phyloP scores from a whole-genome alignment of 2,329 filamentous ascomycete species.

The Paradendryphiella salina region DNA sequence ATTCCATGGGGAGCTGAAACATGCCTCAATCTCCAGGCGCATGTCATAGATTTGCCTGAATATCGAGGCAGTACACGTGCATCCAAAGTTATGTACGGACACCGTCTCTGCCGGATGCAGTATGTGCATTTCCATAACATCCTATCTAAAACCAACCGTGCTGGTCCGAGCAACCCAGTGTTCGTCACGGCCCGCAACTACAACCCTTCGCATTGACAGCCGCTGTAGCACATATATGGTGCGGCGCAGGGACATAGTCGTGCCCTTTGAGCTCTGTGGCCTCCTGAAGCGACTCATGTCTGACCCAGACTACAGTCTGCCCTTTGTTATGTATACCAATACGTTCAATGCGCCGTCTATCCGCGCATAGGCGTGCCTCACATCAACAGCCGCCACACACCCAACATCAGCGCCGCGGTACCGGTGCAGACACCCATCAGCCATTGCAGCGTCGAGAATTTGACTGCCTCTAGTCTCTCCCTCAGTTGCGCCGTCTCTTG shows the following conservation, averaged over 20 bases:
- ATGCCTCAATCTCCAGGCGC: background rate
- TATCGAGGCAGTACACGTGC: constrained; percentile 19
- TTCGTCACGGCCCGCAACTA: constrained; percentile 19
- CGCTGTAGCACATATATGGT: constrained; percentile 26
- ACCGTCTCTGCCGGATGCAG: constrained; percentile 3
- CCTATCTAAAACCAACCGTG: constrained; percentile 4
- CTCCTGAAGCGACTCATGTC: constrained; percentile 4
- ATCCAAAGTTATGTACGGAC: constrained; percentile 12
- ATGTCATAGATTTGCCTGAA: constrained; percentile 24
- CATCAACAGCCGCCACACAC: constrained; percentile 70
- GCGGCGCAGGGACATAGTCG: constrained; percentile 16
- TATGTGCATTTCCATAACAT: constrained; percentile 17
- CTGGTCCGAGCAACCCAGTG: constrained; percentile 6
- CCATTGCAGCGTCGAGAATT: constrained; percentile 98
- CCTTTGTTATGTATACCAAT: background rate
- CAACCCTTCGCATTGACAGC: constrained; percentile 22
- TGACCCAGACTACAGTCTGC: background rate
- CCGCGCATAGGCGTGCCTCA: constrained; percentile 37
- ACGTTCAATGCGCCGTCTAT: background rate
- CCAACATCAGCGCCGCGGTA: constrained; percentile 66
- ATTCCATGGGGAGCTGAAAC: background rate
- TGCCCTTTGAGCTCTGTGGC: background rate
- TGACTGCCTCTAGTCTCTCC: constrained; percentile 94
- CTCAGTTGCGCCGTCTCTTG: constrained; percentile 86
- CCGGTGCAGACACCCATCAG: constrained; percentile 77